Conservation (phyloP, 345 rosid species). For the Gossypium anomalum region DNA sequence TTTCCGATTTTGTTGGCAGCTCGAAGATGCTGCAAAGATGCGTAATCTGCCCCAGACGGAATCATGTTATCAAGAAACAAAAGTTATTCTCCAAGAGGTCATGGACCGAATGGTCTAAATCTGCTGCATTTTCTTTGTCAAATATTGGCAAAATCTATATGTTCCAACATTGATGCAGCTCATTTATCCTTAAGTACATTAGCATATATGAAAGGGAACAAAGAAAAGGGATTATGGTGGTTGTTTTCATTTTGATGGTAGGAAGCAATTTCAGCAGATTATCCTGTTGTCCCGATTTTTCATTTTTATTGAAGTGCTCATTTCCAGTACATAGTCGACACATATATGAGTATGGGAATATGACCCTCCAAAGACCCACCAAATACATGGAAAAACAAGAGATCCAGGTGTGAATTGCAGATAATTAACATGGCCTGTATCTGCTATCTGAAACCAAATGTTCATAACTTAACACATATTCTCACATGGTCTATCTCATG, state of each 20-base stretch:
- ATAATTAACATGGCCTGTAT: not conserved
- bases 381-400: not conserved
- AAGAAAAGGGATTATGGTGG: not conserved
- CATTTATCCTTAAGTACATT: not conserved
- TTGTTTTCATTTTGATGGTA: not conserved
- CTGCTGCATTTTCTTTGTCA: slow-evolving; percentile 4
- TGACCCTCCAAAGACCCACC: not conserved
- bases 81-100: slow-evolving; percentile 59
- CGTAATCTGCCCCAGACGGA: slow-evolving; percentile 50
- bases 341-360: not conserved
- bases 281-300: not conserved
- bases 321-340: not conserved
- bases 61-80: slow-evolving; percentile 48
- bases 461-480: not conserved
- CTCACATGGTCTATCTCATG: not conserved
- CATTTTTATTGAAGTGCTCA: not conserved
- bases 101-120: slow-evolving; percentile 55
- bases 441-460: not conserved
- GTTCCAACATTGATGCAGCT: not conserved
- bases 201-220: not conserved
- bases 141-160: not conserved
- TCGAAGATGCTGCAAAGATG: slow-evolving; percentile 60
- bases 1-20: slow-evolving; percentile 35
- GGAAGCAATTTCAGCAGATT: not conserved
- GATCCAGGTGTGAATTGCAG: not conserved